phyloP scores from a whole-genome alignment of 306 rosid genomes.

The Betula pendula region DNA sequence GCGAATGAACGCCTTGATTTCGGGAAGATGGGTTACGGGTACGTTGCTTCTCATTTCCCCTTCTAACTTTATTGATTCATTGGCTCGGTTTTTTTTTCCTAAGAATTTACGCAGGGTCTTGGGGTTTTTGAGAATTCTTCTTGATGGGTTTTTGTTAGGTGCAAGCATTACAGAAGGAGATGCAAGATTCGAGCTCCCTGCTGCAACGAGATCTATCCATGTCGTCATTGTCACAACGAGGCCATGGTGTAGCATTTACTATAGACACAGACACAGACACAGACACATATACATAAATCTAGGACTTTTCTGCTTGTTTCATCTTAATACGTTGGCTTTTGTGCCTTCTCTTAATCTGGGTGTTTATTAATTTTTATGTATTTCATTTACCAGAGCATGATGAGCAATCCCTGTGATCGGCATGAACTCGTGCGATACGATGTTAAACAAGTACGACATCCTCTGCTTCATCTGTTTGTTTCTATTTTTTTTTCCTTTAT shows the following conservation, averaged over 20 bases:
- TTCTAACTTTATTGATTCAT: neutral
- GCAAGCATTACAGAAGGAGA: conserved; percentile 92
- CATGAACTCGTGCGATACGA: conserved; percentile 76
- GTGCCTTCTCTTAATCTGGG: conserved; percentile 36
- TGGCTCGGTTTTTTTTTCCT: neutral
- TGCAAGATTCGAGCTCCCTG: conserved; percentile 94
- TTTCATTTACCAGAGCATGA: conserved; percentile 53
- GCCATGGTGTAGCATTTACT: conserved; percentile 50
- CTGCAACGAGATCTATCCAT: conserved; percentile 82
- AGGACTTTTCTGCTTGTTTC: neutral
- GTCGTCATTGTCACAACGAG: conserved; percentile 97
- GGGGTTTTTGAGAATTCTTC: neutral
- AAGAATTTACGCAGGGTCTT: neutral
- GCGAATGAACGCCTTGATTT: conserved; percentile 72
- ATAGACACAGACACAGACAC: neutral
- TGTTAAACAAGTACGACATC: conserved; percentile 63
- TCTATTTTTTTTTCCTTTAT: neutral
- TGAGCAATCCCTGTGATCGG: conserved; percentile 63
- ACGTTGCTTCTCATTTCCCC: neutral
- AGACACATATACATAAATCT: neutral
- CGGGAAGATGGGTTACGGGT: conserved; percentile 99
- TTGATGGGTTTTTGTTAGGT: conserved; percentile 43
- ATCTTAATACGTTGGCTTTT: conserved; percentile 16
- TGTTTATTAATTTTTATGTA: conserved; percentile 2
- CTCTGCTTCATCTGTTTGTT: conserved; percentile 14